Percentiles rank a stretch among this genome's conserved stretches.
Conservation (phyloP, 495 filamentous ascomycete genomes). For the Thermochaetoides thermophila region DNA sequence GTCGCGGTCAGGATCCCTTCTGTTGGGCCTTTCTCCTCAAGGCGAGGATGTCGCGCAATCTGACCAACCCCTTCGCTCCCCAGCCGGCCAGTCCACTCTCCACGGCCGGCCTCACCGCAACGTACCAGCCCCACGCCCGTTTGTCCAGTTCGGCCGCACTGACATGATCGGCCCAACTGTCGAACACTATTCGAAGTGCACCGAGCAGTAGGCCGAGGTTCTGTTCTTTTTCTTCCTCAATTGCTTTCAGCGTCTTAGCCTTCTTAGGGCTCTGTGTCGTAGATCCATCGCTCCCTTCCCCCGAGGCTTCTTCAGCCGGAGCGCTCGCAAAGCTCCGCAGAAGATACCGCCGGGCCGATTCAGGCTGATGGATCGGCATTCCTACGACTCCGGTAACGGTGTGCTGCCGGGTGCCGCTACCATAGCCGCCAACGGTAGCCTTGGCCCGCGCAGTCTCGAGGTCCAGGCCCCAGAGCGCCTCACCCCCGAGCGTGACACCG, state of each 20-base stretch:
- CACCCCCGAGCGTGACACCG: conserved; percentile 25
- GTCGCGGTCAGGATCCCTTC: background rate
- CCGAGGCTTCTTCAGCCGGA: background rate
- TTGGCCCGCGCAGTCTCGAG: conserved; percentile 44
- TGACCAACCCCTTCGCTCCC: conserved; percentile 64
- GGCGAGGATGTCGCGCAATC: conserved; percentile 48
- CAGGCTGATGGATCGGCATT: conserved; percentile 53
- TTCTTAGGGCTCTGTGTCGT: conserved; percentile 22
- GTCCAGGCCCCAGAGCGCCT: conserved; percentile 67
- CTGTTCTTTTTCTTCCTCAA: conserved; percentile 43
- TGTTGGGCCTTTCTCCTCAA: conserved; percentile 30
- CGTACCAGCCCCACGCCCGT: conserved; percentile 70
- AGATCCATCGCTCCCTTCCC: background rate
- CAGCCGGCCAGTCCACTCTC: conserved; percentile 57
- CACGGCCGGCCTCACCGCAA: conserved; percentile 56
- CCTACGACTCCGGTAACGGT: conserved; percentile 16
- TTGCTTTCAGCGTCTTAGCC: conserved; percentile 23
- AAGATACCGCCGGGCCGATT: conserved; percentile 45
- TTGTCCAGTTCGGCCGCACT: conserved; percentile 48
- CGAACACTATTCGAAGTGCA: conserved; percentile 51
- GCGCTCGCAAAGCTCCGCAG: conserved; percentile 41
- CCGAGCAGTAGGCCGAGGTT: conserved; percentile 52
- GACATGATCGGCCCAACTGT: conserved; percentile 50
- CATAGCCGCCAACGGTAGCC: conserved; percentile 9
- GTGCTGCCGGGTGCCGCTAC: conserved; percentile 8